Percentiles rank a stretch among this genome's conserved stretches.
Evolutionary conservation across 768 basidiomycete species (phyloP).

Genomic region (Cubamyces lactineus): DNA sequence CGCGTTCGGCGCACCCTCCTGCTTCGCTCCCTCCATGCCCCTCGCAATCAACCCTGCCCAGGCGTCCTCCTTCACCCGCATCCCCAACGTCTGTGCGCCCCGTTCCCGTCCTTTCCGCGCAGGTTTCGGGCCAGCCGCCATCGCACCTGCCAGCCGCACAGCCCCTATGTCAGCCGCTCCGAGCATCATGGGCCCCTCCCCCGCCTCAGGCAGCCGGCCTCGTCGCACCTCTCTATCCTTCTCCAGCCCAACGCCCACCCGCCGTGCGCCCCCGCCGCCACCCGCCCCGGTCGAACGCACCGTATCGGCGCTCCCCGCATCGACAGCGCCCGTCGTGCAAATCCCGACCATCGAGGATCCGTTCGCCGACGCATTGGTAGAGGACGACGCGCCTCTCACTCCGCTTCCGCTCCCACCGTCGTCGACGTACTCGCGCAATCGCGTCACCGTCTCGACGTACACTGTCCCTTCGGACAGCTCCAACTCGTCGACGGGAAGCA

Average conservation of each 20-base stretch:
- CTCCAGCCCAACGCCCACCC: constrained; percentile 18
- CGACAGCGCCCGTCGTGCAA: constrained; percentile 13
- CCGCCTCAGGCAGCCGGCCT: constrained; percentile 23
- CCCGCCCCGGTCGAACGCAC: constrained; percentile 19
- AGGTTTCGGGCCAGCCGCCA: constrained; percentile 22
- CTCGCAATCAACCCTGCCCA: constrained; percentile 22
- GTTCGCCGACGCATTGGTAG: constrained; percentile 29
- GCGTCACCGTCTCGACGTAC: constrained; percentile 4
- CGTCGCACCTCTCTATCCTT: constrained; percentile 25
- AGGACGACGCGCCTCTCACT: not conserved
- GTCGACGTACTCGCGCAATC: constrained; percentile 14
- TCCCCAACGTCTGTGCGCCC: constrained; percentile 28
- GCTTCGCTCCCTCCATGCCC: constrained; percentile 8
- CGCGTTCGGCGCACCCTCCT: constrained; percentile 23
- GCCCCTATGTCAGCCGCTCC: constrained; percentile 15
- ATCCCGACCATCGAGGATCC: constrained; percentile 27
- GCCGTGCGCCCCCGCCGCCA: constrained; percentile 28
- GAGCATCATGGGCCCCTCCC: not conserved
- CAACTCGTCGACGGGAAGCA: not conserved
- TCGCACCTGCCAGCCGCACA: constrained; percentile 5
- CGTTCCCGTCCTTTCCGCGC: constrained; percentile 20
- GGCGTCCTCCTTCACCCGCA: constrained; percentile 27
- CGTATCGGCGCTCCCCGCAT: not conserved
- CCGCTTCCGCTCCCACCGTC: constrained; percentile 7
- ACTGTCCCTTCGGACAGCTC: not conserved